Percentiles rank a stretch among this genome's conserved stretches.
These are phyloP conservation scores for Marchantia paleacea DNA, from an alignment of 225 moss, liverwort and hornwort species.

Conservation along the genomic window DNA sequence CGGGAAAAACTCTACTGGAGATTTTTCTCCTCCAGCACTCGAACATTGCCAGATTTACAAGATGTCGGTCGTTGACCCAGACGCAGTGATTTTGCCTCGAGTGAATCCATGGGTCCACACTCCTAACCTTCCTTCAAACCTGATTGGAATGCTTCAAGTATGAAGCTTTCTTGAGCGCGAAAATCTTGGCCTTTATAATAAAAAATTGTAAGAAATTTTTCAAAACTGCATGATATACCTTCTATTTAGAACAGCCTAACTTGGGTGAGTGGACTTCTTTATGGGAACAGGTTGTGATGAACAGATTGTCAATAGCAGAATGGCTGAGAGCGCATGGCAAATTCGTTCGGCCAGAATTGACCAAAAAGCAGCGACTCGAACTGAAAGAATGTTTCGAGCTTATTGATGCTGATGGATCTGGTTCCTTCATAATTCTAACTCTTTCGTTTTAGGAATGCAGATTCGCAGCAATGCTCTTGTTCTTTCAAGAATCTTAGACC, in stretches of 20 bases:
- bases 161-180: not conserved
- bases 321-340: slow-evolving; percentile 75
- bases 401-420: slow-evolving; percentile 64
- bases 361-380: slow-evolving; percentile 72
- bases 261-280: not conserved
- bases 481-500: too few relatives aligned
- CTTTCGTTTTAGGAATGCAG: not conserved
- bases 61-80: slow-evolving; percentile 25
- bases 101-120: slow-evolving; percentile 18
- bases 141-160: not conserved
- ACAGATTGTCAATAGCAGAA: slow-evolving; percentile 49
- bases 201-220: not conserved
- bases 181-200: not conserved
- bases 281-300: slow-evolving; percentile 50
- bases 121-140: not conserved
- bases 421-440: slow-evolving; percentile 19
- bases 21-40: too few relatives aligned
- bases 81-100: slow-evolving; percentile 1
- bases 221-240: not conserved
- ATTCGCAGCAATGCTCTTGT: not conserved
- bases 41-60: not conserved
- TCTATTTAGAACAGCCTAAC: not conserved
- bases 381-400: slow-evolving; percentile 81
- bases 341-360: slow-evolving; percentile 69
- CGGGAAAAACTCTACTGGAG: too few relatives aligned